Conservation (phyloP, 495 filamentous ascomycete genomes). For the Penicillium steckii region DNA sequence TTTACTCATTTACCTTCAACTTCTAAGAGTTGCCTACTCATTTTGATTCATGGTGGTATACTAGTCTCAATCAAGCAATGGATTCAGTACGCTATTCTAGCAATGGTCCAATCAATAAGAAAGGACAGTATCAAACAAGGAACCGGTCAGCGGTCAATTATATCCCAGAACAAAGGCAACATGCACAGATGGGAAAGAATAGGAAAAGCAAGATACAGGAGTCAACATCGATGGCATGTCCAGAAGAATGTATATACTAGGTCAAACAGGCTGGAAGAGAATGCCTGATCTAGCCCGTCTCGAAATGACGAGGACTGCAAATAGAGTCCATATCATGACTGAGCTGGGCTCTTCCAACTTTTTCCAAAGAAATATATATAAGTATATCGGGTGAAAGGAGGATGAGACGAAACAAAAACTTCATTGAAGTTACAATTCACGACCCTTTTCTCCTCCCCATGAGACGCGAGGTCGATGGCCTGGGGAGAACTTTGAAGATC, state of each 20-base stretch:
- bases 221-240: slow-evolving; percentile 1
- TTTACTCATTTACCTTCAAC: too few relatives aligned
- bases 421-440: slow-evolving; percentile 4
- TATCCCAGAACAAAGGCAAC: slow-evolving; percentile 7
- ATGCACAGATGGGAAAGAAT: slow-evolving; percentile 10
- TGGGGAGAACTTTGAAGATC: slow-evolving; percentile 2
- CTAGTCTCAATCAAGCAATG: background rate
- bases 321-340: background rate
- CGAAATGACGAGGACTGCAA: too few relatives aligned
- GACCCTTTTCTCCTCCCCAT: slow-evolving; percentile 31
- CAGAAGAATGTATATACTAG: background rate
- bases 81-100: slow-evolving; percentile 20
- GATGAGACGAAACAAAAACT: background rate
- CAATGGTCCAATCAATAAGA: slow-evolving; percentile 6
- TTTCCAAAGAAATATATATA: background rate
- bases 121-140: slow-evolving; percentile 5
- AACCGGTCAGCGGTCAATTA: slow-evolving; percentile 8
- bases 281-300: background rate
- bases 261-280: background rate
- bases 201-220: slow-evolving; percentile 9
- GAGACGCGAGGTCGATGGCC: slow-evolving; percentile 26
- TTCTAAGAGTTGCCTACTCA: too few relatives aligned
- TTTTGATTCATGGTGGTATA: background rate
- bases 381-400: background rate
- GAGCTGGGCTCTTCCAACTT: background rate